These are phyloP conservation scores for Podospora pseudopauciseta DNA, from an alignment of 495 filamentous ascomycete genomes.

Conservation along the genomic window DNA sequence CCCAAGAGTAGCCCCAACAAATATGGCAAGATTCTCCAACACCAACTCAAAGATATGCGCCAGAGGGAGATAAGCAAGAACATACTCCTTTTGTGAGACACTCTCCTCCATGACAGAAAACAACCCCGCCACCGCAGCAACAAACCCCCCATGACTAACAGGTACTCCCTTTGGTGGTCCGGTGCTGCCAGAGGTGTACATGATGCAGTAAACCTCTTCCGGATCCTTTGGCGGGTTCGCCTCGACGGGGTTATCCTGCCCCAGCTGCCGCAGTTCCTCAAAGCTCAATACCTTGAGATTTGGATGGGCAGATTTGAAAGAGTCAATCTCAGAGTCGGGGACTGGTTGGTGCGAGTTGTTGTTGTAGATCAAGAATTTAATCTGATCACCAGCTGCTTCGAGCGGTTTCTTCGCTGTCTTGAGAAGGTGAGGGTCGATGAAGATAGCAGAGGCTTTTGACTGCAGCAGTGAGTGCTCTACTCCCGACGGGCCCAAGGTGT, in stretches of 20 bases:
- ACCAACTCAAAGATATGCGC: conserved; percentile 87
- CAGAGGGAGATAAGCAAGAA: conserved; percentile 81
- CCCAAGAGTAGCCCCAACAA: conserved; percentile 71
- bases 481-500: conserved; percentile 59
- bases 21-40: conserved; percentile 71
- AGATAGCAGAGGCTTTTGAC: conserved; percentile 58
- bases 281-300: conserved; percentile 42
- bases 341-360: conserved; percentile 38
- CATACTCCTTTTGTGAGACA: conserved; percentile 54
- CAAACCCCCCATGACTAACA: conserved; percentile 70
- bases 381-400: conserved; percentile 35
- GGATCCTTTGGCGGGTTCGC: conserved; percentile 60
- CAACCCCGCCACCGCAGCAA: conserved; percentile 57
- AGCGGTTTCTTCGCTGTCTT: conserved; percentile 43
- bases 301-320: conserved; percentile 41
- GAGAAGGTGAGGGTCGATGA: conserved; percentile 58
- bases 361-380: conserved; percentile 48
- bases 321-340: conserved; percentile 37
- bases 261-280: conserved; percentile 51
- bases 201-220: conserved; percentile 78
- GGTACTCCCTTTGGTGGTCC: conserved; percentile 86
- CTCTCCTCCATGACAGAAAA: conserved; percentile 41
- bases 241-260: conserved; percentile 59
- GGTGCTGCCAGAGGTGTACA: conserved; percentile 93
- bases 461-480: conserved; percentile 59